Percentiles rank a stretch among this genome's conserved stretches.
These are phyloP conservation scores for Funneliformis caledonium DNA, from an alignment of 371 early-diverging fungal species.

Conservation along the genomic window DNA sequence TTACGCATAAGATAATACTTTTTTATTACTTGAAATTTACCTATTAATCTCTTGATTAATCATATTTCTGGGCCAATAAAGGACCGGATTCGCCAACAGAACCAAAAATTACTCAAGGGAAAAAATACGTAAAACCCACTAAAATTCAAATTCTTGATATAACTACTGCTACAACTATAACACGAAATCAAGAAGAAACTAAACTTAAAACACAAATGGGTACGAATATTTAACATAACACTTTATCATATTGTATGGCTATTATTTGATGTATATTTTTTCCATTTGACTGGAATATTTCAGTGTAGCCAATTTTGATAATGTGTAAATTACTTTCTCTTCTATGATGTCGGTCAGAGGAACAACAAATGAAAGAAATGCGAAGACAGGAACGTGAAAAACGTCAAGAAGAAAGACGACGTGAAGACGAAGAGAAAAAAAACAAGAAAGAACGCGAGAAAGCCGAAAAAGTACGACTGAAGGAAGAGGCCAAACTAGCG, in stretches of 20 bases:
- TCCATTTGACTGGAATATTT: slow-evolving; percentile 14
- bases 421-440: slow-evolving; percentile 36
- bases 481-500: slow-evolving; percentile 41
- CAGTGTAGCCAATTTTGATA: slow-evolving; percentile 20
- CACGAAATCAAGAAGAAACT: slow-evolving; percentile 36
- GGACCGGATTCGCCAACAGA: slow-evolving; percentile 30
- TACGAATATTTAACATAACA: background rate
- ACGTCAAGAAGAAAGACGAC: slow-evolving; percentile 39
- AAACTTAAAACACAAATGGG: slow-evolving; percentile 35
- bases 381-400: slow-evolving; percentile 45
- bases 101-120: slow-evolving; percentile 34
- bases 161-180: slow-evolving; percentile 26
- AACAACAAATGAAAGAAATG: slow-evolving; percentile 44
- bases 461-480: slow-evolving; percentile 27
- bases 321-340: slow-evolving; percentile 25
- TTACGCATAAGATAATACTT: background rate
- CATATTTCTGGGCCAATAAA: background rate
- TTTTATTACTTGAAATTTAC: background rate
- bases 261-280: slow-evolving; percentile 12
- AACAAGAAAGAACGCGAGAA: slow-evolving; percentile 40
- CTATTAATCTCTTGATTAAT: background rate
- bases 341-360: slow-evolving; percentile 40
- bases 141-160: slow-evolving; percentile 42
- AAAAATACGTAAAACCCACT: slow-evolving; percentile 37
- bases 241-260: background rate